These are phyloP conservation scores for Tuber melanosporum DNA, from an alignment of 495 filamentous ascomycete species.

Conservation along the genomic window DNA sequence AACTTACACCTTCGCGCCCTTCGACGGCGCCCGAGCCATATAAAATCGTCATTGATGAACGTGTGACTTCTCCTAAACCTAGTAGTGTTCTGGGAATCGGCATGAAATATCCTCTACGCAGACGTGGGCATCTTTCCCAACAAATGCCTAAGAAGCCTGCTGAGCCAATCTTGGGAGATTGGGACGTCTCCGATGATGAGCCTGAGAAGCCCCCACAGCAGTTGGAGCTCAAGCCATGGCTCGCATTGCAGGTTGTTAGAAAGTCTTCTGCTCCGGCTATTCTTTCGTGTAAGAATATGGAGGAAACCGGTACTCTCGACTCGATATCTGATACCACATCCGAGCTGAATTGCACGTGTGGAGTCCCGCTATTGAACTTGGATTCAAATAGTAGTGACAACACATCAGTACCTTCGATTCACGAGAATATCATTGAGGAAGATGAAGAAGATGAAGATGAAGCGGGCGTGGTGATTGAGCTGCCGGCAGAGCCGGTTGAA, in stretches of 20 bases:
- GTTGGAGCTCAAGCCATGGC: conserved; percentile 20
- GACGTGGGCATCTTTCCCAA: neutral
- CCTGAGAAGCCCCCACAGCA: conserved; percentile 6
- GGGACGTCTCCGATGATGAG: conserved; percentile 25
- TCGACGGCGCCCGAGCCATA: conserved; percentile 10
- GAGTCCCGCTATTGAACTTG: neutral
- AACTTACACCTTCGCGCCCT: conserved; percentile 2
- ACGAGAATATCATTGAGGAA: neutral
- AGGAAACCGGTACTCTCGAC: neutral
- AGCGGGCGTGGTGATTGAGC: neutral
- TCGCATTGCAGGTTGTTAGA: neutral
- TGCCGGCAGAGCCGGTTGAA: neutral
- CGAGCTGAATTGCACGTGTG: neutral
- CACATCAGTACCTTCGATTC: neutral
- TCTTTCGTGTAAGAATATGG: neutral
- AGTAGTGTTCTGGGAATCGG: neutral
- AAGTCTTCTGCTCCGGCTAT: neutral
- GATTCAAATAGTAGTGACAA: neutral
- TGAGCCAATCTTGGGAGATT: conserved; percentile 24
- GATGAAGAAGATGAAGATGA: neutral
- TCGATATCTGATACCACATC: conserved; percentile 1
- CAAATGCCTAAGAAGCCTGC: neutral
- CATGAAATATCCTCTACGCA: neutral
- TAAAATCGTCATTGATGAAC: conserved; percentile 3
- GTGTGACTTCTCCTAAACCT: neutral